phyloP scores from a whole-genome alignment of 1,284 basidiomycete genomes.

The Naganishia sp. region DNA sequence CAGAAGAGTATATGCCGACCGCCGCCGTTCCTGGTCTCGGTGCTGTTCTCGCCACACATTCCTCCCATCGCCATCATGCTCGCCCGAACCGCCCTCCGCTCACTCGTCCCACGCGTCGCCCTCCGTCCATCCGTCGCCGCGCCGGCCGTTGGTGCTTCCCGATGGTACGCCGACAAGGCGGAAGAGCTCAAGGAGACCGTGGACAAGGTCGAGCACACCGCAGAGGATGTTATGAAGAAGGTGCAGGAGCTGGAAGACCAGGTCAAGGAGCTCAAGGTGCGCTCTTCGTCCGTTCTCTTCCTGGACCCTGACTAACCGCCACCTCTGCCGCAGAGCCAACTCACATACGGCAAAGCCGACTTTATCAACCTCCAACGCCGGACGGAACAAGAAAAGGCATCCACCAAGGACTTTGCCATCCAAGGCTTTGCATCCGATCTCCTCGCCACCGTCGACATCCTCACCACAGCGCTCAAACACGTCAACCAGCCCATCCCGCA shows the following conservation, averaged over 20 bases:
- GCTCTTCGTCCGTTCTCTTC: slow-evolving; percentile 7
- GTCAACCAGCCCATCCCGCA: slow-evolving; percentile 63
- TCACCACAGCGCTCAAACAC: slow-evolving; percentile 78
- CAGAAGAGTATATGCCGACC: background rate
- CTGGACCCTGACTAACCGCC: slow-evolving; percentile 7
- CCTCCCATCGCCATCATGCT: slow-evolving; percentile 7
- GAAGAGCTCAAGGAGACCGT: slow-evolving; percentile 34
- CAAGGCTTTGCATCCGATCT: slow-evolving; percentile 84
- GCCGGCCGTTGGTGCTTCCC: background rate
- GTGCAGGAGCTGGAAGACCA: slow-evolving; percentile 40
- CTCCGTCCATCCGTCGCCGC: background rate
- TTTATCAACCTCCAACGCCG: slow-evolving; percentile 93
- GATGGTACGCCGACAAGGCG: slow-evolving; percentile 22
- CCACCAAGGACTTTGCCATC: slow-evolving; percentile 91
- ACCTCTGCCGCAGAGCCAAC: slow-evolving; percentile 63
- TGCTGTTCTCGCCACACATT: background rate
- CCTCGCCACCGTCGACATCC: slow-evolving; percentile 87
- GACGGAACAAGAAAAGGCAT: slow-evolving; percentile 83
- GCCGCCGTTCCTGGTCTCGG: no score
- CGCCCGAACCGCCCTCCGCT: slow-evolving; percentile 14
- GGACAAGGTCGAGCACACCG: slow-evolving; percentile 48
- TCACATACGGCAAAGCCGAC: slow-evolving; percentile 88
- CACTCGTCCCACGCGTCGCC: background rate
- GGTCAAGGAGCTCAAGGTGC: slow-evolving; percentile 48
- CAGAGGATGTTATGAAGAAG: slow-evolving; percentile 39